A percentile compares a stretch with the other conserved stretches of the same genome.
Evolutionary conservation across 2,329 filamentous ascomycete species (phyloP).

Genomic region (Fonsecaea pugnacius): DNA sequence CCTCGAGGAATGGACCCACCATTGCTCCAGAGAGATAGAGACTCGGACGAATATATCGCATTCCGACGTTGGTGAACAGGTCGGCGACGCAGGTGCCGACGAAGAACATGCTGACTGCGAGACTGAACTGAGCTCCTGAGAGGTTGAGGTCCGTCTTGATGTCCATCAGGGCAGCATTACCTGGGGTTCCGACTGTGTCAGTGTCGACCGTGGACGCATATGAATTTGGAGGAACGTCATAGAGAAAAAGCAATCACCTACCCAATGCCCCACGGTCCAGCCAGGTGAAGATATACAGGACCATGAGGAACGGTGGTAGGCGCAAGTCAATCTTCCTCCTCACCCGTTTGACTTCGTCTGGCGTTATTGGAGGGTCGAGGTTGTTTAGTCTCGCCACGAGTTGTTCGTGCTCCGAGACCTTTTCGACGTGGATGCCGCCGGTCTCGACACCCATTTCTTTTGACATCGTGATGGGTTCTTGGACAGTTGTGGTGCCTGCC

Average conservation of each 20-base stretch:
- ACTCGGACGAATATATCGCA: constrained; percentile 26
- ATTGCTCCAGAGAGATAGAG: constrained; percentile 25
- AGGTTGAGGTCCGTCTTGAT: constrained; percentile 23
- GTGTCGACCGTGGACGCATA: background rate
- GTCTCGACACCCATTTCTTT: constrained; percentile 9
- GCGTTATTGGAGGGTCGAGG: constrained; percentile 23
- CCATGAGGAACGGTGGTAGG: constrained; percentile 21
- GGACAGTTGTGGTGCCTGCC: constrained; percentile 16
- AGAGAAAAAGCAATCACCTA: background rate
- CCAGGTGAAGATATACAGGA: constrained; percentile 29
- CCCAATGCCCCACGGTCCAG: constrained; percentile 25
- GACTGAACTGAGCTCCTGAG: constrained; percentile 20
- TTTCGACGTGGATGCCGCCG: constrained; percentile 22
- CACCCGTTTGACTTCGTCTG: constrained; percentile 18
- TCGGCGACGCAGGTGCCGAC: constrained; percentile 26
- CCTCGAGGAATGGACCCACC: background rate
- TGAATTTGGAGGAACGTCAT: background rate
- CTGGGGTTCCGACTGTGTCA: background rate
- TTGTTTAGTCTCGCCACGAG: constrained; percentile 22
- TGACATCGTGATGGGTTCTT: constrained; percentile 19
- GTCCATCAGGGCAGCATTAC: constrained; percentile 24
- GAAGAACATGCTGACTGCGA: constrained; percentile 28
- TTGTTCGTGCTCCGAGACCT: constrained; percentile 22
- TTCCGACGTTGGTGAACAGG: constrained; percentile 25
- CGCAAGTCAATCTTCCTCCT: constrained; percentile 22